Conservation (phyloP, 1,139 yeast species). For the Suhomyces maxii region DNA sequence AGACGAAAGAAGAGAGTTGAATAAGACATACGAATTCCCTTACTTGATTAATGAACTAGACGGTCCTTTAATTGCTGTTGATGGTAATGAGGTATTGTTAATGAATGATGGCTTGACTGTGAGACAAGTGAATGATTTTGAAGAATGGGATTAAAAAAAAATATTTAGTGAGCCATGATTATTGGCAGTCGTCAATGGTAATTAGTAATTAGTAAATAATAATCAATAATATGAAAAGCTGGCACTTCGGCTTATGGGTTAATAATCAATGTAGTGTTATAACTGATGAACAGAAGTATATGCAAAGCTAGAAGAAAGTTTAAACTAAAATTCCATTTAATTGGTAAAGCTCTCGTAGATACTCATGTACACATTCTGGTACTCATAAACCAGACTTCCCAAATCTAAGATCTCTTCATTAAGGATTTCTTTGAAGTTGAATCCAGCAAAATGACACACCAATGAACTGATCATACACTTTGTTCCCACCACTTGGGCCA, state of each 20-base stretch:
- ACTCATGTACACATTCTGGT: slow-evolving; percentile 1
- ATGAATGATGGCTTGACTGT: slow-evolving; percentile 60
- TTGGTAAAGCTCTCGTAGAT: not conserved
- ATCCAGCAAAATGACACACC: slow-evolving; percentile 10
- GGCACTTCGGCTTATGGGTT: no score
- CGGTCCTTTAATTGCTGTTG: slow-evolving; percentile 78
- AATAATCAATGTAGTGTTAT: no score
- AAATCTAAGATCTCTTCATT: slow-evolving; percentile 9
- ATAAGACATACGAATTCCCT: slow-evolving; percentile 77
- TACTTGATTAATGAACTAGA: slow-evolving; percentile 66
- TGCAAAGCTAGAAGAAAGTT: no score
- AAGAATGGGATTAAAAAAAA: slow-evolving; percentile 43
- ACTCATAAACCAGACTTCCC: slow-evolving; percentile 1
- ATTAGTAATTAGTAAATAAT: no score
- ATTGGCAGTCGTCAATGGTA: not conserved
- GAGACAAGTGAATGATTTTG: slow-evolving; percentile 45
- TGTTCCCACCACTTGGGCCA: slow-evolving; percentile 8
- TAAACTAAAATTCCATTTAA: not conserved
- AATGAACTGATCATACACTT: slow-evolving; percentile 10
- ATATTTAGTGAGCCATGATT: not conserved
- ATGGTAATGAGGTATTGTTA: slow-evolving; percentile 60
- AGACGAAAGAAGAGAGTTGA: slow-evolving; percentile 66
- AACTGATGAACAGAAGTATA: no score
- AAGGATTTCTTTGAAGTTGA: slow-evolving; percentile 4
- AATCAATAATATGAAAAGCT: no score